phyloP scores from a whole-genome alignment of 208 protist genomes.

The Crithidia bombi region DNA sequence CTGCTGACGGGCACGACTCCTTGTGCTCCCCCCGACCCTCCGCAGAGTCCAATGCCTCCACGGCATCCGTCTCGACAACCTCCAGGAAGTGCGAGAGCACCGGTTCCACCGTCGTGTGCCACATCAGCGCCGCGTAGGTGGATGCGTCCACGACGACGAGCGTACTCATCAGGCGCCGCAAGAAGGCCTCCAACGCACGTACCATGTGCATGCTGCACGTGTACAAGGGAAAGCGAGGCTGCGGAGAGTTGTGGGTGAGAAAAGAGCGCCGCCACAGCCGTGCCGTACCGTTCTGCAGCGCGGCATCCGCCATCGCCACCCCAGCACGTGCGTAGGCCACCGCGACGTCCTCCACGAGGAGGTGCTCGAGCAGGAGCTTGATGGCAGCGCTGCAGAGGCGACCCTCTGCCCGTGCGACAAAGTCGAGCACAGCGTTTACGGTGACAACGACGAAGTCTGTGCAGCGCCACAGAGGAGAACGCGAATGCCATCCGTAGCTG shows the following conservation, averaged over 20 bases:
- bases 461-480: constrained; percentile 31
- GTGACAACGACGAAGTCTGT: constrained; percentile 30
- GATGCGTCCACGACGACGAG: constrained; percentile 29
- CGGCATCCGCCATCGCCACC: constrained; percentile 23
- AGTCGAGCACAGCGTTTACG: constrained; percentile 54
- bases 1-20: background rate
- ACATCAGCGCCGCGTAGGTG: constrained; percentile 18
- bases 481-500: constrained; percentile 55
- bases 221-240: constrained; percentile 20
- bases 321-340: constrained; percentile 31
- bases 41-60: background rate
- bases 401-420: constrained; percentile 26
- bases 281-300: constrained; percentile 38
- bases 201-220: constrained; percentile 45
- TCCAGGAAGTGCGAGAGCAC: constrained; percentile 21
- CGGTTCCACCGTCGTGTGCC: constrained; percentile 27
- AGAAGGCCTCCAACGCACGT: constrained; percentile 58
- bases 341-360: constrained; percentile 37
- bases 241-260: constrained; percentile 17
- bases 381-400: constrained; percentile 16
- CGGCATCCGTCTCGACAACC: constrained; percentile 19
- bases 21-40: background rate
- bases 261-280: constrained; percentile 65
- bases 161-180: constrained; percentile 46
- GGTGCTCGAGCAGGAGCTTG: constrained; percentile 26